Percentiles rank a stretch among this genome's conserved stretches.
Conservation (phyloP, 2,329 filamentous ascomycete species). For the Neospermospora avenae region DNA sequence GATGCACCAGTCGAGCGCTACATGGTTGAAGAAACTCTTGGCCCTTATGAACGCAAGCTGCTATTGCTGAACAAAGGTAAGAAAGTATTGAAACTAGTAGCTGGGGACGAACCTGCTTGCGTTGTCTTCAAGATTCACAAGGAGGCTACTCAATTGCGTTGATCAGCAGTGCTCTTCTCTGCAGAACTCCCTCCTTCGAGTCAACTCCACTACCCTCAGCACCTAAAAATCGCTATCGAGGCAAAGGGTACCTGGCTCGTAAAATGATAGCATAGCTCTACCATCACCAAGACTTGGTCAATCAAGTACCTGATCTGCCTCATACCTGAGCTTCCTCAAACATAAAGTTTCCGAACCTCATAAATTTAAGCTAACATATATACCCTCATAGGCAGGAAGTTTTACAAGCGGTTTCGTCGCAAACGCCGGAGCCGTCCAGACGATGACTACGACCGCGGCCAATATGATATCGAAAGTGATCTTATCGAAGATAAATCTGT, state of each 20-base stretch:
- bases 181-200: background rate
- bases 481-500: background rate
- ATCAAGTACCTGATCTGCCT: background rate
- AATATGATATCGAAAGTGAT: constrained; percentile 8
- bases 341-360: background rate
- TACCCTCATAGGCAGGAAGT: constrained; percentile 9
- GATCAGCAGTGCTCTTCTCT: background rate
- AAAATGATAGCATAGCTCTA: background rate
- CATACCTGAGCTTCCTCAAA: background rate
- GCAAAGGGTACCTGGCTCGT: background rate
- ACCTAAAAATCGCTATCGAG: background rate
- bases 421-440: constrained; percentile 5
- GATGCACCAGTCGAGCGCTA: constrained; percentile 41
- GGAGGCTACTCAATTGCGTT: background rate
- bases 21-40: constrained; percentile 52
- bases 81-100: background rate
- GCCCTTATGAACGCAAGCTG: constrained; percentile 50
- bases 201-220: background rate
- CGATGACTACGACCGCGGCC: constrained; percentile 7
- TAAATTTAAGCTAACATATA: background rate
- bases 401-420: constrained; percentile 10
- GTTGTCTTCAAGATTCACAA: background rate
- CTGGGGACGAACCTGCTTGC: background rate
- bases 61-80: constrained; percentile 39
- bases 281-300: background rate